Percentiles rank a stretch among this genome's conserved stretches.
phyloP scores from a whole-genome alignment of 75 land plant genomes.

The Pinus taeda region DNA sequence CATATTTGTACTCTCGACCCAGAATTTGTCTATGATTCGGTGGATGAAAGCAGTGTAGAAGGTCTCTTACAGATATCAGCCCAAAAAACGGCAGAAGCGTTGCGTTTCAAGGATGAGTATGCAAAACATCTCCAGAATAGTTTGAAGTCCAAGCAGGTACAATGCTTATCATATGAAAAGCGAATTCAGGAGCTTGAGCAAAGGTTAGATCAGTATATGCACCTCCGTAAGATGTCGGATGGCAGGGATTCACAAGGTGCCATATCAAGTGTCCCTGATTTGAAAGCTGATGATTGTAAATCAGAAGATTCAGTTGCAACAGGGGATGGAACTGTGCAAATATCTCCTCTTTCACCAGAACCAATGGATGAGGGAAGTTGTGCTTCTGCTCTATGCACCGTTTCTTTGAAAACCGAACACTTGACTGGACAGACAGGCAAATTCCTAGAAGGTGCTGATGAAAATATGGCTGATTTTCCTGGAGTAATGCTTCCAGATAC shows the following conservation, averaged over 20 bases:
- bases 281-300: slow-evolving; percentile 37
- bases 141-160: slow-evolving; percentile 58
- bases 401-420: slow-evolving; percentile 13
- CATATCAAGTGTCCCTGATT: slow-evolving; percentile 5
- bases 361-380: slow-evolving; percentile 84
- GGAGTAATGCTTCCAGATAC: slow-evolving; percentile 19
- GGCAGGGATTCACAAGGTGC: slow-evolving; percentile 27
- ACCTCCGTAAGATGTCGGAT: slow-evolving; percentile 36
- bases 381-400: slow-evolving; percentile 23
- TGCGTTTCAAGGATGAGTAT: slow-evolving; percentile 86
- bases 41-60: slow-evolving; percentile 41
- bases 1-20: slow-evolving; percentile 54
- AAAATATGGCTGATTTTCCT: slow-evolving; percentile 75
- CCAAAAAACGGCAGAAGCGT: slow-evolving; percentile 82
- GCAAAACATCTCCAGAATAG: slow-evolving; percentile 64
- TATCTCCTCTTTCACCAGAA: slow-evolving; percentile 31
- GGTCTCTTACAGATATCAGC: slow-evolving; percentile 42
- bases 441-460: slow-evolving; percentile 64
- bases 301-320: slow-evolving; percentile 45
- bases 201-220: slow-evolving; percentile 64
- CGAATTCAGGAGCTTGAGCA: slow-evolving; percentile 90
- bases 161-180: slow-evolving; percentile 74
- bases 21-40: slow-evolving; percentile 48
- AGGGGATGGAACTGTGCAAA: slow-evolving; percentile 33
- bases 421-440: slow-evolving; percentile 18